phyloP scores from a whole-genome alignment of 1,139 yeast species.

The Debaryomyces nepalensis region DNA sequence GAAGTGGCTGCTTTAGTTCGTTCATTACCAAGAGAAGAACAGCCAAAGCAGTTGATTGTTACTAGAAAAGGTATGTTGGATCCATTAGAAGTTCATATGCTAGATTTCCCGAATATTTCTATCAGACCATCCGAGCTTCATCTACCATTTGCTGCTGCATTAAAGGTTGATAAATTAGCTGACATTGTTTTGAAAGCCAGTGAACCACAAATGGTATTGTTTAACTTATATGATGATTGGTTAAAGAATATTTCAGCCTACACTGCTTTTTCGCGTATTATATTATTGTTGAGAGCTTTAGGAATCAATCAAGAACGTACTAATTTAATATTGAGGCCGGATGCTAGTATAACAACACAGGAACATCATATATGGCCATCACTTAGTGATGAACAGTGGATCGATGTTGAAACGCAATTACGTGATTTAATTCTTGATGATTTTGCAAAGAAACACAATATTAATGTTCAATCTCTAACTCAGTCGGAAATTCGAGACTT shows the following conservation, averaged over 20 bases:
- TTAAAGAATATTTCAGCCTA: slow-evolving; percentile 77
- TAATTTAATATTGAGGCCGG: slow-evolving; percentile 76
- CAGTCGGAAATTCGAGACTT: slow-evolving; percentile 93
- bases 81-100: slow-evolving; percentile 95
- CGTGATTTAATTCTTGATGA: slow-evolving; percentile 87
- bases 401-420: slow-evolving; percentile 81
- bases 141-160: slow-evolving; percentile 86
- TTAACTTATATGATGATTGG: slow-evolving; percentile 96
- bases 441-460: slow-evolving; percentile 83
- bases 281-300: slow-evolving; percentile 78
- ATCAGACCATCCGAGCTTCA: slow-evolving; percentile 89
- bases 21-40: slow-evolving; percentile 90
- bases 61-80: slow-evolving; percentile 91
- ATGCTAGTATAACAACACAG: slow-evolving; percentile 66
- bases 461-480: slow-evolving; percentile 84
- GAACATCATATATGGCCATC: slow-evolving; percentile 95
- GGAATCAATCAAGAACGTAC: slow-evolving; percentile 80
- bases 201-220: slow-evolving; percentile 90
- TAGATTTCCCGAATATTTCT: slow-evolving; percentile 92
- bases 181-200: slow-evolving; percentile 83
- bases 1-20: slow-evolving; percentile 92
- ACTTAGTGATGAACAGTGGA: slow-evolving; percentile 88
- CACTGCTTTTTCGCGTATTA: slow-evolving; percentile 90
- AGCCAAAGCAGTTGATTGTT: slow-evolving; percentile 89
- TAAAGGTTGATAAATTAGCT: slow-evolving; percentile 79